Percentiles rank a stretch among this genome's conserved stretches.
These are phyloP conservation scores for Psidium friedrichsthalianum DNA, from an alignment of 345 rosid species.

Conservation along the genomic window DNA sequence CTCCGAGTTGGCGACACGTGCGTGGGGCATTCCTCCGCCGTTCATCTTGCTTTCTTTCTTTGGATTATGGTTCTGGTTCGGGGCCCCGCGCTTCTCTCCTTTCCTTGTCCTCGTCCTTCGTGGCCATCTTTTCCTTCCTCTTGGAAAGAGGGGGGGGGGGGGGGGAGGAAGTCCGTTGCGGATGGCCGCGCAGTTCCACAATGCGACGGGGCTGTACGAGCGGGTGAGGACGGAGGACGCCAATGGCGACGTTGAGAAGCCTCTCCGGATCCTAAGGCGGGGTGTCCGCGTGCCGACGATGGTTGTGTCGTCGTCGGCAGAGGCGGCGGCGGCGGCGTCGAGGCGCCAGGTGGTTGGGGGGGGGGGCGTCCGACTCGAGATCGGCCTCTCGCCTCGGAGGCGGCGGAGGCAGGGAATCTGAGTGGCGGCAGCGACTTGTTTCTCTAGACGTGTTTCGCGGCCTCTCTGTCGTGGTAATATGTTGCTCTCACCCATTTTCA, in stretches of 20 bases:
- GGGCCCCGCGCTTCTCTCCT: neutral
- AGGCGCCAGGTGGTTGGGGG: no score
- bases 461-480: constrained; percentile 7
- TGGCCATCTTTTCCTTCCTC: neutral
- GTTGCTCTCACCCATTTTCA: neutral
- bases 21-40: neutral
- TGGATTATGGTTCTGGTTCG: neutral
- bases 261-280: neutral
- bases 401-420: neutral
- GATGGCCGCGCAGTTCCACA: neutral
- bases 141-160: neutral
- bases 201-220: constrained; percentile 5
- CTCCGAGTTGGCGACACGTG: neutral
- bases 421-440: constrained; percentile 1
- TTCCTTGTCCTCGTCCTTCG: neutral
- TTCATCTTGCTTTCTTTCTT: neutral
- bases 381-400: neutral
- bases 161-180: neutral
- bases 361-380: neutral
- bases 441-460: constrained; percentile 13
- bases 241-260: neutral
- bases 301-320: neutral
- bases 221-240: constrained; percentile 6
- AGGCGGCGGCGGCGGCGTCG: neutral
- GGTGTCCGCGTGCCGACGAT: neutral